Evolutionary conservation across 257 asterid species (phyloP), one percentile per base, ranked within the genome.

Genomic region (Nicotiana sylvestris): DNA sequence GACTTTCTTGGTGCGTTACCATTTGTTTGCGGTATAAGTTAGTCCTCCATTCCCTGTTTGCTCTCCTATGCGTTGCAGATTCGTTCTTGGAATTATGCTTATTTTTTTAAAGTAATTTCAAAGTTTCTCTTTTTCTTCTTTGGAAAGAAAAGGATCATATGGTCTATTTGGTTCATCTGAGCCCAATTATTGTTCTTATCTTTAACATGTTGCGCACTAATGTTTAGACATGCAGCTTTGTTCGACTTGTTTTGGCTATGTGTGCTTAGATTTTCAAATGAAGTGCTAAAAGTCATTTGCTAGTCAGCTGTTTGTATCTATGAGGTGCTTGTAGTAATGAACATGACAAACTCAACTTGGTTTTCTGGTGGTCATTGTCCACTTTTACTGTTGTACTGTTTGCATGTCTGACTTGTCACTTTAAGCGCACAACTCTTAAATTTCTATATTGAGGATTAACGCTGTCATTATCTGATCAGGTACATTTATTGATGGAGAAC

Each of bases 401-500:
- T 46, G 15, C 37, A 46, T 72, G 21, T 12, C 79, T 46, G 79
- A 12, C 25, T 72, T 46, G 6, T 72, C 37, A 46, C 46, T 72
- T 6, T 72, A 25, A 72, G 39, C 25, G 27, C 15, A 46, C n/a
- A 46, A 72, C 39, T 46, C 7, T 46, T 72, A 4, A 29, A 12
- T 46, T 46, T 56, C 79, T 72, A 46, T 13, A 72, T 46, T 72
- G 25, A 72, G 79, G 51, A 21, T 29, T 72, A 12, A 72, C 57
- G 49, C 78, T 4, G 64, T 76, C 46, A 33, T 81, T 72, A 81
- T 83, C 80, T 65, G 67, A 81, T 89, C 27, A 96, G 99, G 94
- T 82, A 92, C 98, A 83, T 77, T 72, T 80, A 84, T 96, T 87
- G 98, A 96, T 86, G 99, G 98, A 79, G 94, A 96, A 86, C 99